Percentiles rank a stretch among this genome's conserved stretches.
Conservation (phyloP, 139 green algal species). For the Picochlorum sp. region DNA sequence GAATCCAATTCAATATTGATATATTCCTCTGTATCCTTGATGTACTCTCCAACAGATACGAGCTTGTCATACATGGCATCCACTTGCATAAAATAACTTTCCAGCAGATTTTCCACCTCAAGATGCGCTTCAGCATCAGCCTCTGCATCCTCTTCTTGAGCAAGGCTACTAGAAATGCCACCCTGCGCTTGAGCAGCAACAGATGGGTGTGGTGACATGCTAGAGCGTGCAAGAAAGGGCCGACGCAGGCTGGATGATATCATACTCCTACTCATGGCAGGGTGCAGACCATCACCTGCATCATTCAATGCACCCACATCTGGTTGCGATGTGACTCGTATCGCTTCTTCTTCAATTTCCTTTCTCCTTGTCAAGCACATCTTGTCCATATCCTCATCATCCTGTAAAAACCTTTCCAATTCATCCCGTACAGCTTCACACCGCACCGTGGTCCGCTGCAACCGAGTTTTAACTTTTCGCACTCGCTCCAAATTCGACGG, state of each 20-base stretch:
- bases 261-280: background rate
- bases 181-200: background rate
- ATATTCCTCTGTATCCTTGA: conserved; percentile 60
- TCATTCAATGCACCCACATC: background rate
- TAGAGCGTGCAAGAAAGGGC: background rate
- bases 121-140: conserved; percentile 26
- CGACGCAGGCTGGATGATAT: background rate
- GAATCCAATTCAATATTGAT: conserved; percentile 59
- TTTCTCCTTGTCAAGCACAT: conserved; percentile 62
- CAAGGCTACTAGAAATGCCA: background rate
- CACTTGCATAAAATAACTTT: conserved; percentile 58
- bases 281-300: background rate
- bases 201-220: background rate
- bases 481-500: conserved; percentile 62
- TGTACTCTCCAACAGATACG: conserved; percentile 48
- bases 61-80: conserved; percentile 61
- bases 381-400: conserved; percentile 77
- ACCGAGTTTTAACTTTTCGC: conserved; percentile 70
- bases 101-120: conserved; percentile 52
- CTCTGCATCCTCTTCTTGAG: conserved; percentile 19
- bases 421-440: conserved; percentile 52
- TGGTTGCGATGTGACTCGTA: conserved; percentile 1
- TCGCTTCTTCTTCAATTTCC: conserved; percentile 26
- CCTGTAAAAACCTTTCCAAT: conserved; percentile 65
- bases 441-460: conserved; percentile 54